phyloP scores from a whole-genome alignment of 78 protist genomes.

The Dictyostelium brefeldianum region DNA sequence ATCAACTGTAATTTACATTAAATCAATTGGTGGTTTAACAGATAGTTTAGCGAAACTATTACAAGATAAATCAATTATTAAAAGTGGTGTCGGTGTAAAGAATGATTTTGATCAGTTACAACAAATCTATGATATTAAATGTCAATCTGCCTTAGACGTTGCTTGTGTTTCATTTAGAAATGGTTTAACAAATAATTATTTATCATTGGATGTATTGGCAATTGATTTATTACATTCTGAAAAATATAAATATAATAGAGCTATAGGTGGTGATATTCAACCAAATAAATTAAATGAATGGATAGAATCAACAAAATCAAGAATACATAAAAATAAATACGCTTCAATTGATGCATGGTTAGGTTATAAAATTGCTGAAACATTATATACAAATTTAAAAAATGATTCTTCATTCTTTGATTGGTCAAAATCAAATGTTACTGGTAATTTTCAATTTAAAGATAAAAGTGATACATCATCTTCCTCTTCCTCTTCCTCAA shows the following conservation, averaged over 20 bases:
- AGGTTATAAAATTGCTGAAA: conserved; percentile 36
- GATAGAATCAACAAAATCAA: not conserved
- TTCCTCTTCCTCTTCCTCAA: not conserved
- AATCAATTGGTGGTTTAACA: conserved; percentile 13
- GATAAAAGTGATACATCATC: conserved; percentile 7
- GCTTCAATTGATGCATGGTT: conserved; percentile 72
- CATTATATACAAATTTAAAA: conserved; percentile 29
- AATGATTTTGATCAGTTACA: conserved; percentile 31
- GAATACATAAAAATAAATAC: conserved; percentile 5
- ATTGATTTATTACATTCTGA: conserved; percentile 16
- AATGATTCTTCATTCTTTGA: conserved; percentile 38
- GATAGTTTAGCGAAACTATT: conserved; percentile 1
- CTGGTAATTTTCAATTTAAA: conserved; percentile 26
- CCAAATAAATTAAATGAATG: not conserved
- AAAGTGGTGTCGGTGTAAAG: conserved; percentile 50
- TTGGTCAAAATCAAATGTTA: conserved; percentile 22
- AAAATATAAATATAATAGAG: not conserved
- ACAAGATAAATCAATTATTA: not conserved
- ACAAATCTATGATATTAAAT: not conserved
- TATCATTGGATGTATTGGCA: conserved; percentile 25
- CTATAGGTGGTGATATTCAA: no score
- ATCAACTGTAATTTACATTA: conserved; percentile 21
- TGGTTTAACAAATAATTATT: conserved; percentile 33
- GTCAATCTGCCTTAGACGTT: conserved; percentile 49
- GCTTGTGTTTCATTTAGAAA: conserved; percentile 18